Conservation (phyloP, 2,329 filamentous ascomycete species). For the Aspergillus novofumigatus region DNA sequence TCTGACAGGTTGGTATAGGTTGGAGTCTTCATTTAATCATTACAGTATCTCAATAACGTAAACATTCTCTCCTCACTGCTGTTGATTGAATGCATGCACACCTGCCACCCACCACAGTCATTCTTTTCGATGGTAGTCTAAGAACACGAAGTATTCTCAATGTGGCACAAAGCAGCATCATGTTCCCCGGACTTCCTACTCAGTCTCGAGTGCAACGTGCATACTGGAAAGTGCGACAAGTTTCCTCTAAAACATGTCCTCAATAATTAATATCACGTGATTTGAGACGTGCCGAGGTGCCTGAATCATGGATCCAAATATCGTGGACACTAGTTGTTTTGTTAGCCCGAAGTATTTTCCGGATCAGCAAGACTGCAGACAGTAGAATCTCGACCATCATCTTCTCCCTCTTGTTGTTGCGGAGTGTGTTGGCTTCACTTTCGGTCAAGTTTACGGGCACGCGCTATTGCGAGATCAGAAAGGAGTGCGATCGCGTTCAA, state of each 20-base stretch:
- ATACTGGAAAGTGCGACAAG: background rate
- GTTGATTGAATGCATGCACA: background rate
- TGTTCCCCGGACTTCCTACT: background rate
- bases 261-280: conserved; percentile 2
- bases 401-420: background rate
- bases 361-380: background rate
- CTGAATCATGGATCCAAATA: background rate
- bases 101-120: background rate
- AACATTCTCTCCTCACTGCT: background rate
- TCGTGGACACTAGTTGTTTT: background rate
- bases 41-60: background rate
- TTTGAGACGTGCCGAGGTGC: background rate
- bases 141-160: background rate
- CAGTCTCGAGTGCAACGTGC: background rate
- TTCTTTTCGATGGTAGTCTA: background rate
- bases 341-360: background rate
- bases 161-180: background rate
- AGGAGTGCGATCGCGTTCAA: background rate
- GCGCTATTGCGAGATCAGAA: background rate
- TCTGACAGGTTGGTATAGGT: no score
- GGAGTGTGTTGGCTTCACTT: background rate
- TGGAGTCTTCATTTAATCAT: background rate
- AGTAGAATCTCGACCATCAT: background rate
- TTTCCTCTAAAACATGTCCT: background rate
- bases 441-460: background rate